A percentile compares a stretch with the other conserved stretches of the same genome.
phyloP scores from a whole-genome alignment of 2,329 filamentous ascomycete species.

The Hawksworthiomyces lignivorus region DNA sequence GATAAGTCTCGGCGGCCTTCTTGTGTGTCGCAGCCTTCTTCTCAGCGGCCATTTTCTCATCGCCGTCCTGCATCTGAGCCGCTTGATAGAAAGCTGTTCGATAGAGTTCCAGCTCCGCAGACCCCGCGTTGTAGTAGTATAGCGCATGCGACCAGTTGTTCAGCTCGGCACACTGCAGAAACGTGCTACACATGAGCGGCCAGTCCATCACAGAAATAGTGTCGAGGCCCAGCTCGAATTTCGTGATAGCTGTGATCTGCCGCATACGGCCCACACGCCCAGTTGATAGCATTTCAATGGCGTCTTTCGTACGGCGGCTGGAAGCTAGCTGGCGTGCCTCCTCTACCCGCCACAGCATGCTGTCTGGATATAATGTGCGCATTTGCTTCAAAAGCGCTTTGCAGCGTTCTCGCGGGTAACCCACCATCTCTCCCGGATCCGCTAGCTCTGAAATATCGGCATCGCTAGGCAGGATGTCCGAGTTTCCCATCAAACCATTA shows the following conservation, averaged over 20 bases:
- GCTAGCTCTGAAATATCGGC: slow-evolving; percentile 40
- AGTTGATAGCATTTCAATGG: slow-evolving; percentile 56
- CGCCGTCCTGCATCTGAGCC: slow-evolving; percentile 18
- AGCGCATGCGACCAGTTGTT: slow-evolving; percentile 88
- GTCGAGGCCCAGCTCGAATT: slow-evolving; percentile 76
- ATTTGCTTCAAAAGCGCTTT: slow-evolving; percentile 62
- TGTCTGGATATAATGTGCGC: slow-evolving; percentile 70
- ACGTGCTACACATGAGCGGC: slow-evolving; percentile 62
- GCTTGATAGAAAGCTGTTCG: slow-evolving; percentile 46
- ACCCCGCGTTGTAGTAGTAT: slow-evolving; percentile 83
- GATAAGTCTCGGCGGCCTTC: slow-evolving; percentile 57
- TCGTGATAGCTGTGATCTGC: slow-evolving; percentile 77
- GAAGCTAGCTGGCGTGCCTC: slow-evolving; percentile 71
- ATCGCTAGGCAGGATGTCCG: slow-evolving; percentile 72
- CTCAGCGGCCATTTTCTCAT: slow-evolving; percentile 19
- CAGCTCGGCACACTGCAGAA: slow-evolving; percentile 65
- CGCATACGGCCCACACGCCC: slow-evolving; percentile 66
- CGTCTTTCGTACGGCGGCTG: slow-evolving; percentile 56
- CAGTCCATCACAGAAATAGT: slow-evolving; percentile 76
- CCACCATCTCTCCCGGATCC: slow-evolving; percentile 51
- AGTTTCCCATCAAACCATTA: slow-evolving; percentile 76
- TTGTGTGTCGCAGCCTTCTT: slow-evolving; percentile 46
- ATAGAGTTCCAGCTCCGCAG: slow-evolving; percentile 74
- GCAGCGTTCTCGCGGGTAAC: slow-evolving; percentile 65
- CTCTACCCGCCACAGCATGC: slow-evolving; percentile 79